Percentiles rank a stretch among this genome's conserved stretches.
Conservation (phyloP, 106 monocot species). For the Vanilla planifolia region DNA sequence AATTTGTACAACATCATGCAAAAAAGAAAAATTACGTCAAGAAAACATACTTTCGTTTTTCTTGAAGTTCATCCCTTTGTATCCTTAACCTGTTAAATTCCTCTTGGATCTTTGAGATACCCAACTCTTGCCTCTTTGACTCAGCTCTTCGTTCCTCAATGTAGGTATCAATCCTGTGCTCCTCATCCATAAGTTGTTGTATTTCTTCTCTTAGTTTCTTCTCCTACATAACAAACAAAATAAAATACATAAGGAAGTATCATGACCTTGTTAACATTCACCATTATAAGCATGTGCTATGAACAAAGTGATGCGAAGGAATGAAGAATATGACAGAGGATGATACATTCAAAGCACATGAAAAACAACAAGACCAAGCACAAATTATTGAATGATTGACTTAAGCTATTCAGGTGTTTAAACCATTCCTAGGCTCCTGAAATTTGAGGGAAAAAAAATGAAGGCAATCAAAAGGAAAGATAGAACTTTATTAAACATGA, state of each 20-base stretch:
- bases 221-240: slow-evolving; percentile 32
- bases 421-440: no score
- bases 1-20: not conserved
- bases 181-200: slow-evolving; percentile 69
- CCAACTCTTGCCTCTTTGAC: slow-evolving; percentile 28
- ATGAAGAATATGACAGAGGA: not conserved
- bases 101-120: slow-evolving; percentile 41
- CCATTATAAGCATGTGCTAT: not conserved
- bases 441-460: no score
- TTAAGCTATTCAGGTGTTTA: no score
- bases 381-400: no score
- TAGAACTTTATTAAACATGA: no score
- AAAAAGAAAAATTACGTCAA: not conserved
- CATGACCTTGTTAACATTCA: not conserved
- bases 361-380: not conserved
- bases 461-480: no score
- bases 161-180: slow-evolving; percentile 32
- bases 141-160: slow-evolving; percentile 58
- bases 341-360: not conserved
- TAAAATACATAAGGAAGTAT: not conserved
- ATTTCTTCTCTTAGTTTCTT: slow-evolving; percentile 80
- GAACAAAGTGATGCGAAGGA: not conserved
- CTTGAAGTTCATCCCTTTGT: slow-evolving; percentile 84
- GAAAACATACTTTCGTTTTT: slow-evolving; percentile 66
- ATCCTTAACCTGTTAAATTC: slow-evolving; percentile 53